phyloP scores from a whole-genome alignment of 2,329 filamentous ascomycete genomes.

The Fusarium sublunatum region DNA sequence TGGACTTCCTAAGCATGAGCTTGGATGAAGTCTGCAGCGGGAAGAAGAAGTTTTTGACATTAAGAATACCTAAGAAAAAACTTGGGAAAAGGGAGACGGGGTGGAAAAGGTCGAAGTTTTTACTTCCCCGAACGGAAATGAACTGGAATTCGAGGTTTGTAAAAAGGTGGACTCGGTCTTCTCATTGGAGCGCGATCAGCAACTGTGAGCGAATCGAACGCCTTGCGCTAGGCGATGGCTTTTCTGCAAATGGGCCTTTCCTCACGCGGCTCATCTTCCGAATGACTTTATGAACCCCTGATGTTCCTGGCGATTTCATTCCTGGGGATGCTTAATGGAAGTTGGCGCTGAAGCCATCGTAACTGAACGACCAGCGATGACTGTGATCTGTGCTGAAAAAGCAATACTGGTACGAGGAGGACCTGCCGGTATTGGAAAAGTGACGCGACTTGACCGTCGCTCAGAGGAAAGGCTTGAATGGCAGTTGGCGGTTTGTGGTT shows the following conservation, averaged over 20 bases:
- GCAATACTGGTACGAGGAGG: background rate
- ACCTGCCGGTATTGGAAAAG: background rate
- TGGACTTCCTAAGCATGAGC: conserved; percentile 1
- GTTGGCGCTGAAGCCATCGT: conserved; percentile 21
- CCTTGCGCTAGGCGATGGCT: conserved; percentile 44
- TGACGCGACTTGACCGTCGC: background rate
- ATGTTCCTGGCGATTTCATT: conserved; percentile 15
- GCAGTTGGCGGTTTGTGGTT: background rate
- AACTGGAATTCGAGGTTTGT: conserved; percentile 38
- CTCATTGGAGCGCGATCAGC: conserved; percentile 42
- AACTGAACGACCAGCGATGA: conserved; percentile 14
- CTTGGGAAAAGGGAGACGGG: conserved; percentile 1
- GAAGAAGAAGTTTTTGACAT: background rate
- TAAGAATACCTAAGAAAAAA: background rate
- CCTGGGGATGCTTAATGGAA: conserved; percentile 21
- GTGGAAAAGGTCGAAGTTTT: conserved; percentile 17
- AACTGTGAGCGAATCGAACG: conserved; percentile 43
- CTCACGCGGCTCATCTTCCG: conserved; percentile 26
- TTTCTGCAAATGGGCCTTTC: conserved; percentile 31
- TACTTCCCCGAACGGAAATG: conserved; percentile 36
- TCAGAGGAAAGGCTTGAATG: background rate
- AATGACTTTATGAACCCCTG: conserved; percentile 24
- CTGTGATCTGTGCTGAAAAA: conserved; percentile 8
- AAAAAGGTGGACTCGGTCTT: conserved; percentile 39
- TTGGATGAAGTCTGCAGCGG: background rate